Evolutionary conservation across 257 asterid genomes (phyloP), one percentile per base, ranked within the genome.

Genomic region (Lantana camara): DNA sequence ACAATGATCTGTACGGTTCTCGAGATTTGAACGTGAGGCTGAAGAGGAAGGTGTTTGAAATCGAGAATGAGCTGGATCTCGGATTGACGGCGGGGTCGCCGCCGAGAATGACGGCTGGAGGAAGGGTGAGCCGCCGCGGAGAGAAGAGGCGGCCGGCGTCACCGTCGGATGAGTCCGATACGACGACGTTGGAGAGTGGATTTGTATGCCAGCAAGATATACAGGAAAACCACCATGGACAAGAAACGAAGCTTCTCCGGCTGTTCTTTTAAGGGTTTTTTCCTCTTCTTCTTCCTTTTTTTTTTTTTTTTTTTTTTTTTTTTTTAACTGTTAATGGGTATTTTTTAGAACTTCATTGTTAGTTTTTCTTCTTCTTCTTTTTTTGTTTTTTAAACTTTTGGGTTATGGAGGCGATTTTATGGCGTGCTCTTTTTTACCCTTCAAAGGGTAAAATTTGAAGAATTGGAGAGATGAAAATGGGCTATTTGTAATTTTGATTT

Each of bases 121-220:
- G 45, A 63, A 60, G 41, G 16, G 44, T 3, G 56, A 56, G 7
- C 21, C 52, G 70, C 5, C 48, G 70, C 13, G 57, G 32, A 8
- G 57, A 41, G 53, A 68, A 72, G 41, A 34, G 52, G 5, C 66
- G 79, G 29, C 49, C 65, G 55, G 69, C 73, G 1, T 72, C 88
- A 23, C 85, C 95, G 5, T 79, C 85, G 10, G 87, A 85, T 19
- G 92, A 82, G 68, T 89, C 92, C 0, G 95, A 77, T 32, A 89
- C 87, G 58, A 86, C 96, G 34, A 86, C 95, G 22, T 74, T 75
- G 38, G 95, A 85, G 66, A 89, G 96, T 57, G 72, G 77, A 13
- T 63, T 61, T 29, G 69, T 56, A 44, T 75, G 52, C 19, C 70
- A 71, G 20, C 84, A 64, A 48, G 79, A 76, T 70, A 24, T 50